phyloP scores from a whole-genome alignment of 495 filamentous ascomycete species.

The Neurospora sp. region DNA sequence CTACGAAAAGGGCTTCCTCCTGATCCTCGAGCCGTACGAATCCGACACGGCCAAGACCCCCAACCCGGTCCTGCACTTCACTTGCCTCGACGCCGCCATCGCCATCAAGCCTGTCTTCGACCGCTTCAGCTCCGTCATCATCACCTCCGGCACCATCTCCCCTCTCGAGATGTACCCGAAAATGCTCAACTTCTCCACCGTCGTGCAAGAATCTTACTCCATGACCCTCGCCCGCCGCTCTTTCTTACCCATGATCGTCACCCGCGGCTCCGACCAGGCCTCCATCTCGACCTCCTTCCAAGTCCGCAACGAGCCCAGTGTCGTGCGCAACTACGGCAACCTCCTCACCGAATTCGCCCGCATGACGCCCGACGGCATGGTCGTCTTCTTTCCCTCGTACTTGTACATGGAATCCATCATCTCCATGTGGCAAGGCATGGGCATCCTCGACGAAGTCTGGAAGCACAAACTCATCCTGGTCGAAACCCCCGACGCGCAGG shows the following conservation, averaged over 20 bases:
- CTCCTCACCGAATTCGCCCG: slow-evolving; percentile 87
- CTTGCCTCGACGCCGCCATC: slow-evolving; percentile 94
- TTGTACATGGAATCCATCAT: slow-evolving; percentile 99
- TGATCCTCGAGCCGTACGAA: slow-evolving; percentile 95
- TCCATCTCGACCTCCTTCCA: slow-evolving; percentile 85
- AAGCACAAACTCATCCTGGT: slow-evolving; percentile 98
- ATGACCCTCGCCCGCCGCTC: slow-evolving; percentile 95
- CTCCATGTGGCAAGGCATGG: slow-evolving; percentile 98
- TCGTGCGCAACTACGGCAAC: slow-evolving; percentile 91
- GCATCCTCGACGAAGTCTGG: slow-evolving; percentile 94
- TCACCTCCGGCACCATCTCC: slow-evolving; percentile 95
- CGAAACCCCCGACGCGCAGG: slow-evolving; percentile 94
- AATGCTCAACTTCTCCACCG: slow-evolving; percentile 87
- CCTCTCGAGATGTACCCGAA: slow-evolving; percentile 99
- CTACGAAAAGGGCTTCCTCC: slow-evolving; percentile 92
- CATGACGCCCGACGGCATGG: slow-evolving; percentile 92
- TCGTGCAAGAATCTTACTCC: slow-evolving; percentile 90
- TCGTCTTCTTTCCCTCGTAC: slow-evolving; percentile 98
- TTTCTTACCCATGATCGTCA: slow-evolving; percentile 97
- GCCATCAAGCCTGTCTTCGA: slow-evolving; percentile 98
- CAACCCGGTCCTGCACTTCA: slow-evolving; percentile 92
- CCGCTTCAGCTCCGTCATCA: slow-evolving; percentile 93
- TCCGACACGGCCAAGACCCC: slow-evolving; percentile 91
- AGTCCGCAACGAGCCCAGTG: slow-evolving; percentile 86
- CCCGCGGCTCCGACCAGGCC: slow-evolving; percentile 86